Evolutionary conservation across 2,329 filamentous ascomycete genomes (phyloP).

Genomic region (Dothistroma septosporum): DNA sequence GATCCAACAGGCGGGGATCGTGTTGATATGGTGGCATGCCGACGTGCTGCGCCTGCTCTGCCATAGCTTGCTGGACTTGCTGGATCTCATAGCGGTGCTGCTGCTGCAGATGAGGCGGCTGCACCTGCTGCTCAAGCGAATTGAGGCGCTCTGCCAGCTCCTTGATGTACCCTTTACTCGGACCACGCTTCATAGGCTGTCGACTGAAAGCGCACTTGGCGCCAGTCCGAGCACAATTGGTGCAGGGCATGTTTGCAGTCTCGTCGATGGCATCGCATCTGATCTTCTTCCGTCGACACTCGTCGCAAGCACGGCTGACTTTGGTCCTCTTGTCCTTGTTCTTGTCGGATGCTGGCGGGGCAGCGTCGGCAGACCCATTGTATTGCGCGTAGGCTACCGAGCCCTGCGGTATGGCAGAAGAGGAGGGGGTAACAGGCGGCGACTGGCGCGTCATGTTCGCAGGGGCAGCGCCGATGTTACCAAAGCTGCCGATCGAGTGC

Average conservation of each 20-base stretch:
- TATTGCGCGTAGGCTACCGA: conserved; percentile 22
- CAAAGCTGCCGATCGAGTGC: conserved; percentile 11
- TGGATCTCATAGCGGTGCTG: conserved; percentile 32
- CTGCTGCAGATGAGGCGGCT: conserved; percentile 27
- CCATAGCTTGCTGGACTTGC: conserved; percentile 30
- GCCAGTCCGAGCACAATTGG: conserved; percentile 73
- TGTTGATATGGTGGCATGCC: conserved; percentile 15
- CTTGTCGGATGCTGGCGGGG: conserved; percentile 14
- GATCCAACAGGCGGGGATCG: conserved; percentile 23
- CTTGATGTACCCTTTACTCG: conserved; percentile 92
- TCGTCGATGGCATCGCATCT: conserved; percentile 81
- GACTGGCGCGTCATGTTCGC: conserved; percentile 11
- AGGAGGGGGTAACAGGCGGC: conserved; percentile 3
- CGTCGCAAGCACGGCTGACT: conserved; percentile 83
- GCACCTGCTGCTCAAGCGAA: conserved; percentile 72
- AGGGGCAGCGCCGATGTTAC: conserved; percentile 14
- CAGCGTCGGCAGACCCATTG: conserved; percentile 20
- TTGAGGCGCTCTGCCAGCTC: conserved; percentile 82
- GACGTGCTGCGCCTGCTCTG: conserved; percentile 14
- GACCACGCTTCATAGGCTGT: conserved; percentile 72
- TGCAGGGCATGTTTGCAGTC: conserved; percentile 67
- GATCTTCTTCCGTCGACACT: conserved; percentile 82
- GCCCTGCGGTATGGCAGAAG: conserved; percentile 13
- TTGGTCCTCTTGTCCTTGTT: conserved; percentile 65
- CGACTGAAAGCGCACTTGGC: conserved; percentile 79